Conservation (phyloP, 129 eudicot genomes). For the Lonicera japonica region DNA sequence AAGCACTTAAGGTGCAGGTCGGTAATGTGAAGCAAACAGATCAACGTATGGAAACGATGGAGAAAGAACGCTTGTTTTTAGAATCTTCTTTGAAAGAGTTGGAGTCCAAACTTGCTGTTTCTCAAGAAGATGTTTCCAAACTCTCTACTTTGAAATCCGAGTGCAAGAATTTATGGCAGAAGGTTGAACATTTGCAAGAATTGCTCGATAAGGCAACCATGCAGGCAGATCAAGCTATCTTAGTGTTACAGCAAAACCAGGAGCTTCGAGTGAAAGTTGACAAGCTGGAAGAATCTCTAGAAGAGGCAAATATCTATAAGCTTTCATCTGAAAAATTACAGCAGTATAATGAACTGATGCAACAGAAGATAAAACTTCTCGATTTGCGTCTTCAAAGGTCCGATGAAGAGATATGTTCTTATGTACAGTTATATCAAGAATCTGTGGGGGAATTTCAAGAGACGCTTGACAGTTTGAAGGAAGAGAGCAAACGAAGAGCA, state of each 20-base stretch:
- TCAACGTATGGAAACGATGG: constrained; percentile 60
- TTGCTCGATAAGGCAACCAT: constrained; percentile 76
- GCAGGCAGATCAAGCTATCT: constrained; percentile 84
- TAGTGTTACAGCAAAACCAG: constrained; percentile 81
- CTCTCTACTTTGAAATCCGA: constrained; percentile 65
- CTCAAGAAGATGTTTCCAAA: constrained; percentile 64
- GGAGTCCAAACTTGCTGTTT: constrained; percentile 56
- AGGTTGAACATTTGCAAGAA: constrained; percentile 68
- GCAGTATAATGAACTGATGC: constrained; percentile 72
- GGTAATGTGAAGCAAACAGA: constrained; percentile 55
- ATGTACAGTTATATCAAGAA: constrained; percentile 80
- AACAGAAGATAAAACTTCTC: constrained; percentile 73
- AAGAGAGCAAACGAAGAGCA: constrained; percentile 63
- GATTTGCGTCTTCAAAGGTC: constrained; percentile 81
- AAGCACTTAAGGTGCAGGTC: constrained; percentile 57
- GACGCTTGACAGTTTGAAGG: constrained; percentile 60
- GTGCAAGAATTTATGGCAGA: constrained; percentile 63
- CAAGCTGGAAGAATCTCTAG: constrained; percentile 74
- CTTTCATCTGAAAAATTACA: constrained; percentile 71
- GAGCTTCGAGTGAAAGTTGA: constrained; percentile 79
- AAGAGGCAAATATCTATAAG: constrained; percentile 61
- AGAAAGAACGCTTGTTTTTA: constrained; percentile 48
- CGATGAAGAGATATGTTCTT: constrained; percentile 78
- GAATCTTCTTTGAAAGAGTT: constrained; percentile 67
- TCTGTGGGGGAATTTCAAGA: constrained; percentile 86